phyloP scores from a whole-genome alignment of 352 stramenopile genomes.

The Globisporangium apiculatum region DNA sequence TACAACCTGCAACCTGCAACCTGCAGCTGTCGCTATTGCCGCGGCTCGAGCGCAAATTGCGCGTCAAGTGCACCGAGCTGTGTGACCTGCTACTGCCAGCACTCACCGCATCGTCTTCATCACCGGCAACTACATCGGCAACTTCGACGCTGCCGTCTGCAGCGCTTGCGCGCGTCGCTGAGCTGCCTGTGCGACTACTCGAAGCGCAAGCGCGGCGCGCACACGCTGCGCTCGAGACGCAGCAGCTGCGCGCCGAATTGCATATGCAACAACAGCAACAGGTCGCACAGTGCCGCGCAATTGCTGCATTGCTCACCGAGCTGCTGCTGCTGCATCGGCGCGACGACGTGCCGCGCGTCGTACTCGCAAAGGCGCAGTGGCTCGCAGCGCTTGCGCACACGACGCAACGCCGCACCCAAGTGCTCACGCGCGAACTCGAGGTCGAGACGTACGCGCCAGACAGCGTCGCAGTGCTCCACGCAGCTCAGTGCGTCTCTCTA shows the following conservation, averaged over 20 bases:
- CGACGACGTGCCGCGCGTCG: constrained; percentile 22
- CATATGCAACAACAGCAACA: constrained; percentile 16
- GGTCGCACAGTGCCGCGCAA: constrained; percentile 16
- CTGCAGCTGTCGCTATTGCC: constrained; percentile 22
- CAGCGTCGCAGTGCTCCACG: constrained; percentile 12
- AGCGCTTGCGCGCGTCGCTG: constrained; percentile 17
- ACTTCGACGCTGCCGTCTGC: background rate
- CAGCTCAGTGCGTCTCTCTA: constrained; percentile 16
- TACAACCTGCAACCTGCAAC: background rate
- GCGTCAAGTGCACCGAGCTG: constrained; percentile 20
- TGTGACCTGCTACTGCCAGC: constrained; percentile 26
- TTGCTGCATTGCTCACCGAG: constrained; percentile 14
- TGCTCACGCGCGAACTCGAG: constrained; percentile 21
- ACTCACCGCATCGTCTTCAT: background rate
- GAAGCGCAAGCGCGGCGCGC: constrained; percentile 18
- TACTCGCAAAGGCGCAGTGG: constrained; percentile 25
- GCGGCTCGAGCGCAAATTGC: constrained; percentile 22
- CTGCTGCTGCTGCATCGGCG: constrained; percentile 26
- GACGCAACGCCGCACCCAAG: constrained; percentile 20
- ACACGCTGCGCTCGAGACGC: constrained; percentile 10
- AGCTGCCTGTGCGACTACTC: constrained; percentile 28
- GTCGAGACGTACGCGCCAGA: constrained; percentile 28
- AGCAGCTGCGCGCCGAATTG: constrained; percentile 5
- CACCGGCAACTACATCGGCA: background rate
- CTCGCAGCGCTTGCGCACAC: constrained; percentile 18